A percentile compares a stretch with the other conserved stretches of the same genome.
Conservation (phyloP, 805 yeast species). For the Pichia cephalocereana region DNA sequence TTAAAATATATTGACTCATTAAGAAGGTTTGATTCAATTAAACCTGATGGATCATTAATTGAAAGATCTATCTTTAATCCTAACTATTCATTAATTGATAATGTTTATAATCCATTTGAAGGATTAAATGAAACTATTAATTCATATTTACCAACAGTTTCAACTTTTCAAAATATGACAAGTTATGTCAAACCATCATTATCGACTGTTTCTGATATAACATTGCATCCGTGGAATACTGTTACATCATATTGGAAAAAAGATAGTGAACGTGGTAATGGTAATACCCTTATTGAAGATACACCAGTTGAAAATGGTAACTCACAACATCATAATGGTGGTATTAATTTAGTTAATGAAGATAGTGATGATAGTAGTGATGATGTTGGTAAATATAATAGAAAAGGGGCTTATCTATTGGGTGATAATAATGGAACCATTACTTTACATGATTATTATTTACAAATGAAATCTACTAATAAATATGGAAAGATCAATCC, state of each 20-base stretch:
- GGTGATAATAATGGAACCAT: slow-evolving; percentile 17
- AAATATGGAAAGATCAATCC: not conserved
- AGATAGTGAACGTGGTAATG: not conserved
- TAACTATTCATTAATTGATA: slow-evolving; percentile 16
- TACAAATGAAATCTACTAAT: slow-evolving; percentile 2
- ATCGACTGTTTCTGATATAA: not conserved
- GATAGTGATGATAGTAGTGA: not conserved
- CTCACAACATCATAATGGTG: not conserved
- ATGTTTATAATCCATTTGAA: slow-evolving; percentile 23
- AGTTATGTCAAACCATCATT: slow-evolving; percentile 1
- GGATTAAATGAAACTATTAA: slow-evolving; percentile 18
- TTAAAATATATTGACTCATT: slow-evolving; percentile 13
- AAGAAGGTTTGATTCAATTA: slow-evolving; percentile 12
- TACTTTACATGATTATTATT: slow-evolving; percentile 8
- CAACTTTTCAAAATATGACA: not conserved
- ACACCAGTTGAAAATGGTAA: not conserved
- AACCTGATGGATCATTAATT: slow-evolving; percentile 16
- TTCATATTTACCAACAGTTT: slow-evolving; percentile 12
- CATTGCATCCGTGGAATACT: slow-evolving; percentile 5
- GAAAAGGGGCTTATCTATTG: slow-evolving; percentile 18
- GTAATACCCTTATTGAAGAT: not conserved
- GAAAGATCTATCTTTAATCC: slow-evolving; percentile 24
- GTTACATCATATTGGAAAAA: slow-evolving; percentile 1
- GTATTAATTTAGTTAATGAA: not conserved
- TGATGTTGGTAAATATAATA: slow-evolving; percentile 7